phyloP scores from a whole-genome alignment of 2,329 filamentous ascomycete genomes.

The Penicillium sp. region DNA sequence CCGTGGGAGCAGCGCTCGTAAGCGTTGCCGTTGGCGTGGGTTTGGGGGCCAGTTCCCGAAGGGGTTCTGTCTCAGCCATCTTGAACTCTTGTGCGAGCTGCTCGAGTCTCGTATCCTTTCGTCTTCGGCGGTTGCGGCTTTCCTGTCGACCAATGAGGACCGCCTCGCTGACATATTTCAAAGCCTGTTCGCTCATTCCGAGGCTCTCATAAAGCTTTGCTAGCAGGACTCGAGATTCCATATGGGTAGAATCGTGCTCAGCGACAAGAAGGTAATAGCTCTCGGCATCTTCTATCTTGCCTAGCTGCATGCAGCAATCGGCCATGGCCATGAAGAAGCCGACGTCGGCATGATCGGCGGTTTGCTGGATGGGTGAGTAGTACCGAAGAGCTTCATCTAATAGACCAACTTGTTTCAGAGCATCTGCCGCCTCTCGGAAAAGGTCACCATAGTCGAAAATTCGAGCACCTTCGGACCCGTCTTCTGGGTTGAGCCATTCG shows the following conservation, averaged over 20 bases:
- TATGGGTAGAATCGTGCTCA: conserved; percentile 65
- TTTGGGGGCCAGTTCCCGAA: conserved; percentile 23
- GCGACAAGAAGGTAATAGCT: conserved; percentile 72
- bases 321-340: conserved; percentile 51
- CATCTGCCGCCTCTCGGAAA: conserved; percentile 67
- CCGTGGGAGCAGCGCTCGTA: conserved; percentile 17
- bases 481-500: conserved; percentile 64
- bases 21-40: conserved; percentile 11
- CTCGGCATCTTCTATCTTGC: conserved; percentile 65
- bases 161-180: conserved; percentile 72
- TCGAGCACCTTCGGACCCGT: conserved; percentile 48
- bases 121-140: conserved; percentile 29
- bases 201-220: conserved; percentile 79
- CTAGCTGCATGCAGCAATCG: conserved; percentile 63
- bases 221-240: conserved; percentile 73
- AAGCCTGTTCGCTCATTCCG: conserved; percentile 69
- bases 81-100: conserved; percentile 42
- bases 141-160: conserved; percentile 57
- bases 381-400: conserved; percentile 57
- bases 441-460: conserved; percentile 71
- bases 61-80: conserved; percentile 19
- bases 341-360: conserved; percentile 48
- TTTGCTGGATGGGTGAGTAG: conserved; percentile 51
- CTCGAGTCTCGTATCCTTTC: conserved; percentile 39
- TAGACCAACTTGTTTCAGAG: conserved; percentile 50